Evolutionary conservation across 768 basidiomycete species (phyloP), one percentile per base, ranked within the genome.

Genomic region (Amanita thiersii): DNA sequence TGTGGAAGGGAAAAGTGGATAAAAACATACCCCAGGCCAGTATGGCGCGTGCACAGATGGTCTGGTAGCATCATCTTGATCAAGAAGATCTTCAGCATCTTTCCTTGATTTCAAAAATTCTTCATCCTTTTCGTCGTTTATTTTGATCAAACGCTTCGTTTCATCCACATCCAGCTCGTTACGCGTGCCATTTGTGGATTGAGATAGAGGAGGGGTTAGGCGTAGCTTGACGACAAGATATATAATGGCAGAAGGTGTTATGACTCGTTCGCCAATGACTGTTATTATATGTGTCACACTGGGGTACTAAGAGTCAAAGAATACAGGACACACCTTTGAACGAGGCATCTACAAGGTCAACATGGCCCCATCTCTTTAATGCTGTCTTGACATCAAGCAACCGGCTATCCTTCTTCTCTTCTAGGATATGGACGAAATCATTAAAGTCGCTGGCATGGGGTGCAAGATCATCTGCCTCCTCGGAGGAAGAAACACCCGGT

Each of bases 211-310:
- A 4, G 79, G 78, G 17, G 69, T 61, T 33, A 96, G 53, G 12
- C 87, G 83, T 14, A 92, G 69, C 59, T 92, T 91, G 59, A 94
- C 74, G 21, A 86, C 69, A 29, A 97, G 75, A 54, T 81, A 83
- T 18, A 96, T 87, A 48, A 97, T 84, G 0, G 94, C 79, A 2
- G 85, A 84, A 0, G 94, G 92, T 0, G 87, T 85, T 25, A 98
- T 77, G 24, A 84, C 61, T 11, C 81, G 81, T 62, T 99, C 96
- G 40, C 88, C 94, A 46, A 90, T 86, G 39, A 99, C 92, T 91
- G 44, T 5, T 14, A 31, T 3, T 11, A 2, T n/a, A 12, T 9
- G 12, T 28, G 17, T 26, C 14, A 43, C 20, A 38, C 26, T 15
- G 34, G 15, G 26, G 4, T 25, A 11, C 1, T 17, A 6, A 18